Conservation (phyloP, 1,139 yeast genomes). For the Blastobotrys apis region DNA sequence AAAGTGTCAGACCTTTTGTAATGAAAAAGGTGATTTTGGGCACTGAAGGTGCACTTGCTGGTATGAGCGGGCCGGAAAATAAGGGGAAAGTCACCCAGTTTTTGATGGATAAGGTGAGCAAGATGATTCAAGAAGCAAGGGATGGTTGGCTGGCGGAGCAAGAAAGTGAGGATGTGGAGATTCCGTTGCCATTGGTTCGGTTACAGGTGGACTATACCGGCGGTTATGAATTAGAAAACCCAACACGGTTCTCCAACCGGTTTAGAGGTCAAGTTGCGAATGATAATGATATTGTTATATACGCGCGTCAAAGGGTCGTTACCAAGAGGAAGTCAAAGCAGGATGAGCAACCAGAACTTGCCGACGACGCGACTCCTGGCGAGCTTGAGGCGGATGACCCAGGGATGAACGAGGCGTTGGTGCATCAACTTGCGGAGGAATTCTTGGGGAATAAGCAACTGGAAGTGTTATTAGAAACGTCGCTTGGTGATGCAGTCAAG, state of each 20-base stretch:
- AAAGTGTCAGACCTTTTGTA: slow-evolving; percentile 78
- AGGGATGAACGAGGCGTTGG: slow-evolving; percentile 43
- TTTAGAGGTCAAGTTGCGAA: slow-evolving; percentile 93
- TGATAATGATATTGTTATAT: slow-evolving; percentile 75
- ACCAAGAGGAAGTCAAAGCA: slow-evolving; percentile 3
- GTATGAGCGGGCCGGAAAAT: slow-evolving; percentile 57
- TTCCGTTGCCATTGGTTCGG: slow-evolving; percentile 65
- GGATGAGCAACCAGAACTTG: slow-evolving; percentile 5
- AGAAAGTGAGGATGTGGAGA: slow-evolving; percentile 25
- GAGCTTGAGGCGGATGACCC: slow-evolving; percentile 24
- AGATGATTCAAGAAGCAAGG: slow-evolving; percentile 57
- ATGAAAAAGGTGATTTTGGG: slow-evolving; percentile 60
- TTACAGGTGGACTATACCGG: slow-evolving; percentile 85
- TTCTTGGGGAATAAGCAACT: slow-evolving; percentile 55
- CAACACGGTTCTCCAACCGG: slow-evolving; percentile 79
- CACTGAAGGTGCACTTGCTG: slow-evolving; percentile 37
- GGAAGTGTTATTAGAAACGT: slow-evolving; percentile 68
- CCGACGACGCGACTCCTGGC: slow-evolving; percentile 18
- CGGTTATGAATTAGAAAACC: slow-evolving; percentile 87
- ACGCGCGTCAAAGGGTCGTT: slow-evolving; percentile 46
- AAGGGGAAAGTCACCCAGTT: slow-evolving; percentile 59
- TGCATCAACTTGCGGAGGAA: slow-evolving; percentile 57
- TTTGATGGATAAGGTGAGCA: slow-evolving; percentile 60
- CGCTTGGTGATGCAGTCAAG: slow-evolving; percentile 68
- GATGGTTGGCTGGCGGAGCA: slow-evolving; percentile 43